Evolutionary conservation across 75 land plant genomes (phyloP).

Genomic region (Picea glauca): DNA sequence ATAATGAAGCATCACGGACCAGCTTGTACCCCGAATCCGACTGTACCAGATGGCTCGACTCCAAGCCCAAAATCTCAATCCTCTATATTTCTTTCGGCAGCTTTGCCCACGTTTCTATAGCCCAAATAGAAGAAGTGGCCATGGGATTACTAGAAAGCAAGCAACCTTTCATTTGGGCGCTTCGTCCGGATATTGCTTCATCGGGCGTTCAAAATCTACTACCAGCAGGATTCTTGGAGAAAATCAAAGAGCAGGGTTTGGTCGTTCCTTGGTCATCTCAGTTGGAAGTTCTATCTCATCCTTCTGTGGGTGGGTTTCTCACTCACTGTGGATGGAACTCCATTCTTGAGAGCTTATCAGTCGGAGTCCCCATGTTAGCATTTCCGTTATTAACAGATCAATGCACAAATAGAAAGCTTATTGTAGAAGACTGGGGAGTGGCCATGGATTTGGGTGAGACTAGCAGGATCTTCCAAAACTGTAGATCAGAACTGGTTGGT

Average conservation of each 20-base stretch:
- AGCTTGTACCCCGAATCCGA: slow-evolving; percentile 45
- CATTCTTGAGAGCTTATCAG: slow-evolving; percentile 47
- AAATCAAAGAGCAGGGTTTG: slow-evolving; percentile 24
- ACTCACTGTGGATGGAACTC: slow-evolving; percentile 76
- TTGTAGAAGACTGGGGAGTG: slow-evolving; percentile 43
- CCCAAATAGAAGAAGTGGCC: slow-evolving; percentile 33
- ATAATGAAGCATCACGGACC: neutral
- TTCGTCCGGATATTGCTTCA: slow-evolving; percentile 39
- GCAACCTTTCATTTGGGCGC: slow-evolving; percentile 49
- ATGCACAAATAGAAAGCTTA: slow-evolving; percentile 36
- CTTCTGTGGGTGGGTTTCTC: slow-evolving; percentile 46
- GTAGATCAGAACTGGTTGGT: neutral
- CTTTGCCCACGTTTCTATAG: slow-evolving; percentile 25
- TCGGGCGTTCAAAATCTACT: slow-evolving; percentile 22
- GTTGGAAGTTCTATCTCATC: slow-evolving; percentile 34
- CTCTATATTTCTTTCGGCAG: slow-evolving; percentile 59
- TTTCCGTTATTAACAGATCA: slow-evolving; percentile 52
- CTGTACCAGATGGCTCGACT: slow-evolving; percentile 44
- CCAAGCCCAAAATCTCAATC: slow-evolving; percentile 33
- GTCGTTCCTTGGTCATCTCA: slow-evolving; percentile 49
- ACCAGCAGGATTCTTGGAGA: slow-evolving; percentile 37
- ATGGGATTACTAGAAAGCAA: slow-evolving; percentile 27
- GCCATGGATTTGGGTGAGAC: slow-evolving; percentile 27
- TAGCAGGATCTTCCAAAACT: neutral
- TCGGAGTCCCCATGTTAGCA: slow-evolving; percentile 47